Evolutionary conservation across 345 rosid genomes (phyloP).

Genomic region (Theobroma cacao): DNA sequence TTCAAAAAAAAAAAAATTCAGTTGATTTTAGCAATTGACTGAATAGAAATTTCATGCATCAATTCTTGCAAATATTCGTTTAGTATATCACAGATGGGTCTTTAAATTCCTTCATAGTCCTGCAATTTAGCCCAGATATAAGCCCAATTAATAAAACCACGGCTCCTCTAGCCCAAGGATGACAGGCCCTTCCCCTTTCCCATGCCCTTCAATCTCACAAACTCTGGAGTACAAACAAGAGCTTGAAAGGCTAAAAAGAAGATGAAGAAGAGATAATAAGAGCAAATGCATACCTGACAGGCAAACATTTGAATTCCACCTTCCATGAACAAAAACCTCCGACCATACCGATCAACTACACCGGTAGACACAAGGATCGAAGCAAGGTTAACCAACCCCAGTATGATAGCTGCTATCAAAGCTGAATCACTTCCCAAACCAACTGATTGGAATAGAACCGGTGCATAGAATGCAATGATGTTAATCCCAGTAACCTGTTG

Average conservation of each 20-base stretch:
- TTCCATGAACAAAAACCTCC: slow-evolving; percentile 63
- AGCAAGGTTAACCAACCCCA: slow-evolving; percentile 67
- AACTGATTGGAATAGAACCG: slow-evolving; percentile 67
- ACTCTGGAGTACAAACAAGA: too few species aligned
- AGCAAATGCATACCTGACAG: slow-evolving; percentile 50
- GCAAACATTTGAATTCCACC: slow-evolving; percentile 70
- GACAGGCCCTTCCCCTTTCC: too few species aligned
- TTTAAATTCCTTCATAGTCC: too few species aligned
- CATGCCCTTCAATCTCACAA: too few species aligned
- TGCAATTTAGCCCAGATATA: too few species aligned
- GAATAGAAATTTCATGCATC: not conserved
- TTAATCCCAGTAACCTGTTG: slow-evolving; percentile 80
- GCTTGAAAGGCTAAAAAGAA: too few species aligned
- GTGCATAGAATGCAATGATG: slow-evolving; percentile 80
- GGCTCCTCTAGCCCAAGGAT: too few species aligned
- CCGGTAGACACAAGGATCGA: slow-evolving; percentile 54
- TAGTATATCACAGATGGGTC: too few species aligned
- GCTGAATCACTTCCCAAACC: slow-evolving; percentile 73
- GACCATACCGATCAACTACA: slow-evolving; percentile 69
- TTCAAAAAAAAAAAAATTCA: not conserved
- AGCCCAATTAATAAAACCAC: too few species aligned
- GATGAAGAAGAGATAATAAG: not conserved
- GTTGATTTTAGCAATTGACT: not conserved
- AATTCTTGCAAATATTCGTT: too few species aligned
- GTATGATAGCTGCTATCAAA: slow-evolving; percentile 57